Conservation (phyloP, 225 moss, liverwort and hornwort genomes). For the Climacium dendroides region DNA sequence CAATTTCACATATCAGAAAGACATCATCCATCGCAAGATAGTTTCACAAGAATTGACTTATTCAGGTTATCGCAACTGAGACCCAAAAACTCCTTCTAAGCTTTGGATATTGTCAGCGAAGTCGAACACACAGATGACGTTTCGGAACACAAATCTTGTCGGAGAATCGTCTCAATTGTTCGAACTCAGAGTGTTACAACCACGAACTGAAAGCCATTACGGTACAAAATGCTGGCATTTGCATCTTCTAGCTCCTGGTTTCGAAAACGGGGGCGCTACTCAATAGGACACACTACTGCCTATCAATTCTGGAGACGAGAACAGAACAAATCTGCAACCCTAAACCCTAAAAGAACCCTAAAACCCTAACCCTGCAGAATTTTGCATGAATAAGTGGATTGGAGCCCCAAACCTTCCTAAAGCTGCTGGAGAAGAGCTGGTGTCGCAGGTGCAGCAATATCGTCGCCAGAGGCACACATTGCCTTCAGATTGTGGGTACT, state of each 20-base stretch:
- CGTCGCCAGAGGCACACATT: not conserved
- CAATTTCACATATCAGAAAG: not conserved
- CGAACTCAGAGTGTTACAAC: no score
- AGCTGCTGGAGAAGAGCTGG: not conserved
- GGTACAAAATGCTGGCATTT: not conserved
- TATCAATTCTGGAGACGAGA: not conserved
- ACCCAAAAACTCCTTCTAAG: not conserved
- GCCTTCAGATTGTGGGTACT: not conserved
- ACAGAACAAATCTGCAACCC: no score
- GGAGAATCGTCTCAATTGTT: not conserved
- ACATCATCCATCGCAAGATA: not conserved
- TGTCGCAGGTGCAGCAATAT: not conserved
- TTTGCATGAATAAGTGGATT: not conserved
- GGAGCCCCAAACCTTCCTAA: not conserved
- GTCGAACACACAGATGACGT: not conserved
- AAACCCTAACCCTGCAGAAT: not conserved
- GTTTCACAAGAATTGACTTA: not conserved
- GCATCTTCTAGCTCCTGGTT: not conserved
- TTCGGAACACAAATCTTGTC: not conserved
- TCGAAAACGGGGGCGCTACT: not conserved
- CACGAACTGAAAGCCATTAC: not conserved
- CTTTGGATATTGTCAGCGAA: not conserved
- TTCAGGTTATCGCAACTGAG: not conserved
- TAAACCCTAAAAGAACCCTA: not conserved
- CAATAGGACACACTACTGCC: not conserved